phyloP scores from a whole-genome alignment of 306 rosid genomes.

The Abrus pulchellus region DNA sequence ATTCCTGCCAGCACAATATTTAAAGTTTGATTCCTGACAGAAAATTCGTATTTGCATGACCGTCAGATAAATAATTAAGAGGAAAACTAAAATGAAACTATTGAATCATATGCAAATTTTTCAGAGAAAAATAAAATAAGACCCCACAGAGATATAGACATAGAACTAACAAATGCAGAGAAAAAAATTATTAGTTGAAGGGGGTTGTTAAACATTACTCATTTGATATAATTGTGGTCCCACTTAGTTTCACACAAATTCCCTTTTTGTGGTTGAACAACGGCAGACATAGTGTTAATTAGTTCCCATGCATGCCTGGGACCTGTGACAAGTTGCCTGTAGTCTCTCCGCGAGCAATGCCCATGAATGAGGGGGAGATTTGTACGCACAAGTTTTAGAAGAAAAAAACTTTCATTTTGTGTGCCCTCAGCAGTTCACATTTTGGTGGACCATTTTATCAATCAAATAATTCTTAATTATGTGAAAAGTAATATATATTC shows the following conservation, averaged over 20 bases:
- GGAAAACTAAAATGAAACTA: neutral
- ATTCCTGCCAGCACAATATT: neutral
- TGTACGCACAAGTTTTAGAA: constrained; percentile 12
- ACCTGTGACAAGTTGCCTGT: constrained; percentile 46
- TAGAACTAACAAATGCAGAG: constrained; percentile 6
- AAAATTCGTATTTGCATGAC: neutral
- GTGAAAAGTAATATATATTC: too few relatives aligned
- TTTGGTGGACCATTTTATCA: too few relatives aligned
- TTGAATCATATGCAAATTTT: neutral
- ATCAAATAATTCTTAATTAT: too few relatives aligned
- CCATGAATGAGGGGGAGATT: constrained; percentile 50
- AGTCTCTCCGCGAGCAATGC: constrained; percentile 53
- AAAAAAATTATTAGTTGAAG: neutral
- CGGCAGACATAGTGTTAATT: constrained; percentile 47
- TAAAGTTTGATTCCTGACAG: neutral
- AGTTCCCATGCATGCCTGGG: constrained; percentile 48
- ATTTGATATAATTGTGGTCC: constrained; percentile 52
- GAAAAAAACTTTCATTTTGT: neutral
- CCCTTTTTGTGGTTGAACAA: constrained; percentile 42
- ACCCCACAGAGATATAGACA: constrained; percentile 19
- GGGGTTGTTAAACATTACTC: constrained; percentile 33
- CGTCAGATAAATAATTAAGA: neutral
- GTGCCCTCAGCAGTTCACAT: too few relatives aligned
- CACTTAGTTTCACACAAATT: constrained; percentile 35
- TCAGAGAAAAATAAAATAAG: neutral